These are phyloP conservation scores for Neopestalotiopsis sp. DNA, from an alignment of 2,329 filamentous ascomycete genomes.

Conservation along the genomic window DNA sequence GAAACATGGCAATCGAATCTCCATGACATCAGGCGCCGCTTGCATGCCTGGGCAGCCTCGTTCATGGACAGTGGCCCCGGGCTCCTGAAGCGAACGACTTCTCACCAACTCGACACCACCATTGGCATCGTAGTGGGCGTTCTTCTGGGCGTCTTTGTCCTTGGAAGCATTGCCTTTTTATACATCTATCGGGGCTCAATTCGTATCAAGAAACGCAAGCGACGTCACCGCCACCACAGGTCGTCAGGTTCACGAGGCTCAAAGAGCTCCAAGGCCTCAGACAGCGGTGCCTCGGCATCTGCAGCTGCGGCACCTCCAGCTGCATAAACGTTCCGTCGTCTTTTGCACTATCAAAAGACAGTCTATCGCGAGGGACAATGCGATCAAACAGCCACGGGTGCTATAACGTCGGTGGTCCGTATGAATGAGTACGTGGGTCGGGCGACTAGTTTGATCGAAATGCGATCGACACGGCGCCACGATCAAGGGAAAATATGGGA, in stretches of 20 bases:
- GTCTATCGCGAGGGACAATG: neutral
- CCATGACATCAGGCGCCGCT: neutral
- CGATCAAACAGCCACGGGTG: neutral
- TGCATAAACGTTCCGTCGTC: neutral
- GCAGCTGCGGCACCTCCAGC: neutral
- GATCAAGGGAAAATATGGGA: neutral
- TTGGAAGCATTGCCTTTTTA: constrained; percentile 25
- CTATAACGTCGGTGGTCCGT: neutral
- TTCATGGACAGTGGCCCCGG: neutral
- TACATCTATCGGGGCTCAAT: constrained; percentile 29
- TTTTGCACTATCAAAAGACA: no score
- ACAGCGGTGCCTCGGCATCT: constrained; percentile 7
- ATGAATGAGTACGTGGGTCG: neutral
- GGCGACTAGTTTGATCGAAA: neutral
- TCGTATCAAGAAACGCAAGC: constrained; percentile 23
- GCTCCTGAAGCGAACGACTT: constrained; percentile 23
- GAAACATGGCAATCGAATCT: neutral
- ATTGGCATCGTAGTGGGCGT: constrained; percentile 32
- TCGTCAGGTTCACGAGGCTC: constrained; percentile 16
- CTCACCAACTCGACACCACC: constrained; percentile 25
- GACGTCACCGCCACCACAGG: constrained; percentile 3
- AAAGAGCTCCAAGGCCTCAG: neutral
- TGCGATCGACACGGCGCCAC: neutral
- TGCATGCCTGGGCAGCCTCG: neutral
- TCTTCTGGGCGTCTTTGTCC: constrained; percentile 27